phyloP scores from a whole-genome alignment of 1,139 yeast genomes.

The Yamadazyma buinensis region DNA sequence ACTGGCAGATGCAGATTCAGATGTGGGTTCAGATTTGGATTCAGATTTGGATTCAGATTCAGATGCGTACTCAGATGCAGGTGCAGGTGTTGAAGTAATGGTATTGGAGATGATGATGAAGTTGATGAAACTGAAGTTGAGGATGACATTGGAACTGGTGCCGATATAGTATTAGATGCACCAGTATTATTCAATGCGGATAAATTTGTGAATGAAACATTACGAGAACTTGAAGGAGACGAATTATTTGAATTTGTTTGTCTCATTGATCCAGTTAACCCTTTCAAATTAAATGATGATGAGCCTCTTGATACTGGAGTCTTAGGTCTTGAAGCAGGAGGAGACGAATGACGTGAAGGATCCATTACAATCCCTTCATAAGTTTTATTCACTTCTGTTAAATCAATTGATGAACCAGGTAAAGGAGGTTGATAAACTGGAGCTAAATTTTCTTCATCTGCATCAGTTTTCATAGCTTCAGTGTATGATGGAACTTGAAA shows the following conservation, averaged over 20 bases:
- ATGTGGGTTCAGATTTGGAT: no score
- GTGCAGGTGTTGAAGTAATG: no score
- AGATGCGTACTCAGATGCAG: no score
- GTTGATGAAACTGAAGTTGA: no score
- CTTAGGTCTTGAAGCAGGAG: slow-evolving; percentile 5
- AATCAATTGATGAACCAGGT: slow-evolving; percentile 40
- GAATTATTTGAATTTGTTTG: slow-evolving; percentile 25
- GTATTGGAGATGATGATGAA: no score
- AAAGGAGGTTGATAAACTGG: slow-evolving; percentile 61
- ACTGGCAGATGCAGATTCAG: no score
- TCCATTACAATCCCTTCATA: slow-evolving; percentile 15
- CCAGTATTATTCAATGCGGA: slow-evolving; percentile 7
- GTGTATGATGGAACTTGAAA: slow-evolving; percentile 80
- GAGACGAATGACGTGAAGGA: not conserved
- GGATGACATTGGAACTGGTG: no score
- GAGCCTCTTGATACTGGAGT: slow-evolving; percentile 19
- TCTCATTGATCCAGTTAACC: slow-evolving; percentile 13
- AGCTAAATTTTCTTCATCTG: slow-evolving; percentile 48
- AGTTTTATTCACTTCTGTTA: slow-evolving; percentile 23
- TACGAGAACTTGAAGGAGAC: slow-evolving; percentile 30
- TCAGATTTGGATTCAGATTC: no score
- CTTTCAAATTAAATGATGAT: slow-evolving; percentile 17
- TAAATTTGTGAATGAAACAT: slow-evolving; percentile 24
- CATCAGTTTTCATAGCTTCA: slow-evolving; percentile 60
- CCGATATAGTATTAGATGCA: not conserved